These are phyloP conservation scores for Coemansia sp. DNA, from an alignment of 192 early-diverging fungal genomes.

Conservation along the genomic window DNA sequence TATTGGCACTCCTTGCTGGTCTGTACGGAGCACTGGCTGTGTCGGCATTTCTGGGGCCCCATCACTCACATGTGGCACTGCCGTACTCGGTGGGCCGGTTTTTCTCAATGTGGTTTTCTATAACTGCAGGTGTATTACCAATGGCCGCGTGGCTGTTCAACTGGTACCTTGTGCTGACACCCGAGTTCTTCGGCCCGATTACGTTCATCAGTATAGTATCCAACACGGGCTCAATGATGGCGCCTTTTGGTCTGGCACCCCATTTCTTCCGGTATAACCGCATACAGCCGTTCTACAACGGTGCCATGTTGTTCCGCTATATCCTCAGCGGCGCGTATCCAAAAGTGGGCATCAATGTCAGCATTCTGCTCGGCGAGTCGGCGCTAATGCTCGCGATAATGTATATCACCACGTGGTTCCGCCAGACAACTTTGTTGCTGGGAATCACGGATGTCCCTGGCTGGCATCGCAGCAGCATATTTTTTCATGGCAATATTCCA, in stretches of 20 bases:
- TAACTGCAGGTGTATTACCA: not conserved
- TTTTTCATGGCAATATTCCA: constrained; percentile 23
- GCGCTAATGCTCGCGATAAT: constrained; percentile 20
- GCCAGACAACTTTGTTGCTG: constrained; percentile 12
- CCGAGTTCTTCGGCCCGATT: constrained; percentile 17
- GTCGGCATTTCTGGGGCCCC: constrained; percentile 18
- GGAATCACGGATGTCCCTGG: constrained; percentile 22
- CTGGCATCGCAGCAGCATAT: constrained; percentile 22
- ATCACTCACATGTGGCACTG: constrained; percentile 3
- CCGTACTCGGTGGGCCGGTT: constrained; percentile 25
- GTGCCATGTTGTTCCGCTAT: constrained; percentile 35
- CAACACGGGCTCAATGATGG: constrained; percentile 41
- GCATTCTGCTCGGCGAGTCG: constrained; percentile 49
- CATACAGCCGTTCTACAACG: constrained; percentile 54
- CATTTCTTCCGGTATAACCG: constrained; percentile 44
- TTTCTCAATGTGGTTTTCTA: constrained; percentile 29
- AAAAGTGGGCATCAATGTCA: constrained; percentile 30
- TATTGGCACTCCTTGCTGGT: constrained; percentile 4
- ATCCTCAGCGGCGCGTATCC: constrained; percentile 48
- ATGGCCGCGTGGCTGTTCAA: constrained; percentile 23
- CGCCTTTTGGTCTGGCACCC: constrained; percentile 41
- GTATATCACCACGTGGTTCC: constrained; percentile 20
- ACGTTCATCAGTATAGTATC: constrained; percentile 17
- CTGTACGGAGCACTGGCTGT: constrained; percentile 23
- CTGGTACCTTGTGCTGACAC: constrained; percentile 25